Base-by-base conservation (phyloP, 352 stramenopile genomes). In the Pythium insidiosum region DNA sequence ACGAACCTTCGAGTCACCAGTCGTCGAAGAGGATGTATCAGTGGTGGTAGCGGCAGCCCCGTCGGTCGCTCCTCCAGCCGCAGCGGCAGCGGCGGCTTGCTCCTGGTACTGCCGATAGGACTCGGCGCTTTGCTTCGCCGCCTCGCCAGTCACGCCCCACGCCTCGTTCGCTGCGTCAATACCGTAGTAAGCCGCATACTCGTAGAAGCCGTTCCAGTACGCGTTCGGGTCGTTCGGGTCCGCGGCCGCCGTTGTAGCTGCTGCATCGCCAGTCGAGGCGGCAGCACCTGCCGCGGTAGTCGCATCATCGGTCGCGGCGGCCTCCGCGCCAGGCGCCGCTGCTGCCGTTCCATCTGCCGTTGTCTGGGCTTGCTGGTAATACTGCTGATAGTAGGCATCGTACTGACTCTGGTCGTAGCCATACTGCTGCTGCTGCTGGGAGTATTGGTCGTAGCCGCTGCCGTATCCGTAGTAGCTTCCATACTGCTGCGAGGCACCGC, bases 191-290 rank as follows among this genome's bases (percentile, higher is more conserved):
- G 79, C 82, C 15, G 82, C 82, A 41, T 94, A 94, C 46, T 91
- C 82, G 58, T 94, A 91, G 47, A 85, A 94, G 12, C 82, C 82
- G 24, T 92, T 92, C 82, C 82, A 94, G 50, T 92, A 94, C 3
- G 81, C 74, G 50, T 94, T 91, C 39, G 78, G 81, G 43, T 94
- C 82, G 43, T 92, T 94, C 29, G 81, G 78, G 25, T 94, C 81
- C 7, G 67, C 66, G 25, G 70, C 61, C 5, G 73, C 44, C n/a
- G n/a, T n/a, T n/a, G 63, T 43, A 5, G 44, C 49, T 23, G 60
- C 52, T 11, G 46, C 38, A 23, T 55, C 23, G n/a, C 50, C 35
- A 11, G 47, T 40, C 10, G 43, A 22, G 11, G 37, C 54, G 5
- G 43, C 38, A 24, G 47, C 33, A 43, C 60, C 56, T 4, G 59